A percentile compares a stretch with the other conserved stretches of the same genome.
phyloP scores from a whole-genome alignment of 306 rosid genomes.

The Pueraria montana region DNA sequence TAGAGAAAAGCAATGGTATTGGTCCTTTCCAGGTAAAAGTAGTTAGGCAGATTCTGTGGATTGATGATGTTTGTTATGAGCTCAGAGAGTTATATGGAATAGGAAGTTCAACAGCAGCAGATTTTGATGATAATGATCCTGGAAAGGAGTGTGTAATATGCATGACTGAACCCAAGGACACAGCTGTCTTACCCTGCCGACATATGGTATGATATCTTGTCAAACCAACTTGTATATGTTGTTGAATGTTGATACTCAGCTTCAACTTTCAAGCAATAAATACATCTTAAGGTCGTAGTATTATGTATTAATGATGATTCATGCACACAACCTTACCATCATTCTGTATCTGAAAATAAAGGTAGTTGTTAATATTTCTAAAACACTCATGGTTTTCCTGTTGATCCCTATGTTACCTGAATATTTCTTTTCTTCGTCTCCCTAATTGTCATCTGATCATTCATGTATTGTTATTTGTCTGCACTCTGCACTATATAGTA shows the following conservation, averaged over 20 bases:
- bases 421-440: conserved; percentile 10
- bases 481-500: neutral
- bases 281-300: conserved; percentile 27
- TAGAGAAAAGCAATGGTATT: conserved; percentile 66
- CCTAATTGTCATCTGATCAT: conserved; percentile 20
- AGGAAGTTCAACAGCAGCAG: conserved; percentile 68
- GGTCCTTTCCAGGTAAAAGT: conserved; percentile 81
- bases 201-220: conserved; percentile 76
- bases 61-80: conserved; percentile 84
- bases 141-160: conserved; percentile 97
- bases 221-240: conserved; percentile 30
- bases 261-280: conserved; percentile 23
- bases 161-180: conserved; percentile 94
- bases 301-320: conserved; percentile 4
- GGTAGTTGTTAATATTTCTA: conserved; percentile 5
- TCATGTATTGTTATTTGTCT: conserved; percentile 4
- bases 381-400: conserved; percentile 5
- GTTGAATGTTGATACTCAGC: conserved; percentile 10
- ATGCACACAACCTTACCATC: conserved; percentile 30
- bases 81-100: conserved; percentile 89
- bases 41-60: conserved; percentile 85
- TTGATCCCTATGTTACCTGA: neutral
- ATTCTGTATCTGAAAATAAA: neutral
- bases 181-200: conserved; percentile 90
- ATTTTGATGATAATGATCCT: conserved; percentile 69